These are phyloP conservation scores for Xerophyta viscosa DNA, from an alignment of 106 monocot genomes.

Conservation along the genomic window DNA sequence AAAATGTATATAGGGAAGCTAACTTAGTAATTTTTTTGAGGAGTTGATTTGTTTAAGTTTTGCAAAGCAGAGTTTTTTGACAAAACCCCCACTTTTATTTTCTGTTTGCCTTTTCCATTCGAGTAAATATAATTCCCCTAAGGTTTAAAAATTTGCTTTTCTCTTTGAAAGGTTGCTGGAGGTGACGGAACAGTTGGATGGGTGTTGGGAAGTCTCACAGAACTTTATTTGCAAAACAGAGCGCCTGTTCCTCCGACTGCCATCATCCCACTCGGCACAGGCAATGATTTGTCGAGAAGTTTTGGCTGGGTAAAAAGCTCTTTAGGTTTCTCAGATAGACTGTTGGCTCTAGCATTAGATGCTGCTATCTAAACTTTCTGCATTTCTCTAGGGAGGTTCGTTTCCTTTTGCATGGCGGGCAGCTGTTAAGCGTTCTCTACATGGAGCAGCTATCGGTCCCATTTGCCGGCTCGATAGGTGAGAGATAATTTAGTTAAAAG, in stretches of 20 bases:
- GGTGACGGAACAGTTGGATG: slow-evolving; percentile 96
- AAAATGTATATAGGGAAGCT: too few species aligned
- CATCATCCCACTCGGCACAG: slow-evolving; percentile 87
- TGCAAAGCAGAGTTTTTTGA: too few species aligned
- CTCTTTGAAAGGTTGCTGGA: slow-evolving; percentile 63
- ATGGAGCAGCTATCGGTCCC: slow-evolving; percentile 29
- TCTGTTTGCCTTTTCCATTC: too few species aligned
- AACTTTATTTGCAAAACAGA: slow-evolving; percentile 52
- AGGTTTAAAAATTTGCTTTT: too few species aligned
- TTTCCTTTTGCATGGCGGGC: slow-evolving; percentile 45
- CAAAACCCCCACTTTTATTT: too few species aligned
- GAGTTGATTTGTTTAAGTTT: too few species aligned
- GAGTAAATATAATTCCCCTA: too few species aligned
- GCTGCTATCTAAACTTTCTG: not conserved
- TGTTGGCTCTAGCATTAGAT: not conserved
- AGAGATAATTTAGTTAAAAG: not conserved
- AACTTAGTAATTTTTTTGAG: too few species aligned
- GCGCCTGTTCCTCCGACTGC: slow-evolving; percentile 66
- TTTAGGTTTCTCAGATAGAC: not conserved
- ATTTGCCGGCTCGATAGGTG: slow-evolving; percentile 58
- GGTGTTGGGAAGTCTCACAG: slow-evolving; percentile 63
- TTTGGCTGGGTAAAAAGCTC: slow-evolving; percentile 66
- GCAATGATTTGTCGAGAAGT: slow-evolving; percentile 90
- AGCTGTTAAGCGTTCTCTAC: slow-evolving; percentile 42
- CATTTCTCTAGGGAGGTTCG: slow-evolving; percentile 32